Conservation (phyloP, 2,329 filamentous ascomycete species). For the Pseudofabraea citricarpa region DNA sequence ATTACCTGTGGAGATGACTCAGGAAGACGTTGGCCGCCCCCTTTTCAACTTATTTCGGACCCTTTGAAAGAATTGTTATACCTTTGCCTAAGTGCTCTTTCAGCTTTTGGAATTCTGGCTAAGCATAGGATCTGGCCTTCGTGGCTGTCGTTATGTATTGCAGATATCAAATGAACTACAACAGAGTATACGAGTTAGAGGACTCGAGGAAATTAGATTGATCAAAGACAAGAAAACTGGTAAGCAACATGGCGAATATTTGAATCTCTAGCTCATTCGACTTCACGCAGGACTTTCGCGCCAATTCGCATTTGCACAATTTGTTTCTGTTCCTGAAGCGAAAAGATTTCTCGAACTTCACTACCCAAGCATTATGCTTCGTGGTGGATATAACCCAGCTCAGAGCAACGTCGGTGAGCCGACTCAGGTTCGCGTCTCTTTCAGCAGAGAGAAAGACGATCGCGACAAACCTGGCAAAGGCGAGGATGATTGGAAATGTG, state of each 20-base stretch:
- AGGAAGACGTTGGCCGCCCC: slow-evolving; percentile 46
- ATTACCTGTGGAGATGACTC: slow-evolving; percentile 42
- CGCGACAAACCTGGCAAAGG: slow-evolving; percentile 36
- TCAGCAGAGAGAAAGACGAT: slow-evolving; percentile 47
- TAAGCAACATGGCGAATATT: slow-evolving; percentile 24
- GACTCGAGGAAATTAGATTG: slow-evolving; percentile 50
- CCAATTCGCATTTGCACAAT: slow-evolving; percentile 52
- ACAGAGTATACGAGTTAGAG: slow-evolving; percentile 43
- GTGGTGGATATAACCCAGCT: slow-evolving; percentile 37
- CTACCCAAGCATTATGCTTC: slow-evolving; percentile 43
- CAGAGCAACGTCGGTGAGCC: slow-evolving; percentile 36
- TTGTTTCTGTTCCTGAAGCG: slow-evolving; percentile 42
- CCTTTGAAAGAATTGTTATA: slow-evolving; percentile 12
- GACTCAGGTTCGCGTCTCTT: slow-evolving; percentile 37
- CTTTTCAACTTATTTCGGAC: slow-evolving; percentile 21
- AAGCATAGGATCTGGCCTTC: slow-evolving; percentile 29
- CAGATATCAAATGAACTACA: slow-evolving; percentile 52
- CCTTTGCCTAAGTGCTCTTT: slow-evolving; percentile 29
- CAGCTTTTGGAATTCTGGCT: slow-evolving; percentile 29
- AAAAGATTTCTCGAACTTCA: slow-evolving; percentile 47
- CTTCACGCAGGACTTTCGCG: slow-evolving; percentile 42
- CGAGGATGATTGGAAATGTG: slow-evolving; percentile 53
- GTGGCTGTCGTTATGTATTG: slow-evolving; percentile 29
- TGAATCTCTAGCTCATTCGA: slow-evolving; percentile 7
- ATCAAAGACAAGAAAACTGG: slow-evolving; percentile 55